phyloP scores from a whole-genome alignment of 1,139 yeast genomes.

The Saccharomycopsis hybrid region DNA sequence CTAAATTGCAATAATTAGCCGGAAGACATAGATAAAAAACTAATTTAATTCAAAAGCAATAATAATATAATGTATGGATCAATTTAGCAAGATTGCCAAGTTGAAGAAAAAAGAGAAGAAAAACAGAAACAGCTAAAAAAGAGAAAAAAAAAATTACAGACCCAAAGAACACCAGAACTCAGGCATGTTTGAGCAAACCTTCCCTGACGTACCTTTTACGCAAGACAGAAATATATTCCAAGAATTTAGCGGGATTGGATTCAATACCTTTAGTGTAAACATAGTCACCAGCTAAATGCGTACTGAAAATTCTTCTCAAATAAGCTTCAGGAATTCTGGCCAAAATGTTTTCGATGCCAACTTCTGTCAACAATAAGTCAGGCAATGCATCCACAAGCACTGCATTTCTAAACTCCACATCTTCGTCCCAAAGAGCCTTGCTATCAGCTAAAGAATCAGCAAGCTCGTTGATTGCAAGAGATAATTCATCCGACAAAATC shows the following conservation, averaged over 20 bases:
- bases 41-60: no score
- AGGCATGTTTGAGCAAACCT: constrained; percentile 6
- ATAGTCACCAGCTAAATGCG: constrained; percentile 81
- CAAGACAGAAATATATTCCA: constrained; percentile 48
- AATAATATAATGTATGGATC: no score
- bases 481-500: constrained; percentile 75
- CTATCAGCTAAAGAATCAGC: constrained; percentile 84
- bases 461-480: constrained; percentile 79
- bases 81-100: no score
- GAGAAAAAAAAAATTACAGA: no score
- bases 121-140: no score
- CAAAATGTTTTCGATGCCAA: constrained; percentile 73
- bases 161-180: no score
- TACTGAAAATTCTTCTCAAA: constrained; percentile 84
- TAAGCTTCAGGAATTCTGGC: constrained; percentile 82
- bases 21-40: no score
- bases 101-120: no score
- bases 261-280: constrained; percentile 83
- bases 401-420: constrained; percentile 66
- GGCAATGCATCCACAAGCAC: constrained; percentile 80
- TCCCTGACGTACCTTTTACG: constrained; percentile 12
- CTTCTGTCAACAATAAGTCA: constrained; percentile 54
- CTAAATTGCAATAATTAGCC: no score
- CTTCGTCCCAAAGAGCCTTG: constrained; percentile 81
- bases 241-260: constrained; percentile 69